phyloP scores from a whole-genome alignment of 1,284 basidiomycete genomes.

The Uromyces viciae-fabae region DNA sequence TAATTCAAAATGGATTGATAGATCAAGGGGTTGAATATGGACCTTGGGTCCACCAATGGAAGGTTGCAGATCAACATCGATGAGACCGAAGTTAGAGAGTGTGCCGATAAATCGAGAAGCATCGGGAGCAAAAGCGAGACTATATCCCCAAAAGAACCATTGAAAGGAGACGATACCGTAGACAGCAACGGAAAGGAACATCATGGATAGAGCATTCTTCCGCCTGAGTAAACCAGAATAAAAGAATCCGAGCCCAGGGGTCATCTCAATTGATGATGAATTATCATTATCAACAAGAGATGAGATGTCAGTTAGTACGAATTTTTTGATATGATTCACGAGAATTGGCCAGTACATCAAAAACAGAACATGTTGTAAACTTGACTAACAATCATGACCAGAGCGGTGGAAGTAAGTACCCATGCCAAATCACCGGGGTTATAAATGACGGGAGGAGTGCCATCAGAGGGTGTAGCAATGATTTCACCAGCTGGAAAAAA shows the following conservation, averaged over 20 bases:
- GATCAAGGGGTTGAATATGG: background rate
- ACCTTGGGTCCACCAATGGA: constrained; percentile 38
- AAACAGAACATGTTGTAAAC: background rate
- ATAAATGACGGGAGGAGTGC: background rate
- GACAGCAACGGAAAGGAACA: constrained; percentile 75
- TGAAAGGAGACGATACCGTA: constrained; percentile 72
- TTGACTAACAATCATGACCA: constrained; percentile 43
- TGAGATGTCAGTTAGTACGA: background rate
- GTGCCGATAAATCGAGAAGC: constrained; percentile 44
- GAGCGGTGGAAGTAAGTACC: constrained; percentile 15
- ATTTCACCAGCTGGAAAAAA: constrained; percentile 23
- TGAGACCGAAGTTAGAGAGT: constrained; percentile 40
- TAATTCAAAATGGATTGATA: background rate
- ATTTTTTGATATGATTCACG: background rate
- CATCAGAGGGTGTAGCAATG: constrained; percentile 27
- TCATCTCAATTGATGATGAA: constrained; percentile 36
- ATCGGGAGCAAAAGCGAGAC: constrained; percentile 31
- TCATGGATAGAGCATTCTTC: constrained; percentile 90
- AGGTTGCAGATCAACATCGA: constrained; percentile 44
- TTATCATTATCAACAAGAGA: background rate
- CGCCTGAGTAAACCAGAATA: constrained; percentile 76
- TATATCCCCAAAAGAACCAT: constrained; percentile 54
- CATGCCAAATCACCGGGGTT: constrained; percentile 44
- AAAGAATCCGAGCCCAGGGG: constrained; percentile 61
- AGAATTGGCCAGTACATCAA: background rate